phyloP scores from a whole-genome alignment of 495 filamentous ascomycete species.

The Symbiotaphrina buchneri region DNA sequence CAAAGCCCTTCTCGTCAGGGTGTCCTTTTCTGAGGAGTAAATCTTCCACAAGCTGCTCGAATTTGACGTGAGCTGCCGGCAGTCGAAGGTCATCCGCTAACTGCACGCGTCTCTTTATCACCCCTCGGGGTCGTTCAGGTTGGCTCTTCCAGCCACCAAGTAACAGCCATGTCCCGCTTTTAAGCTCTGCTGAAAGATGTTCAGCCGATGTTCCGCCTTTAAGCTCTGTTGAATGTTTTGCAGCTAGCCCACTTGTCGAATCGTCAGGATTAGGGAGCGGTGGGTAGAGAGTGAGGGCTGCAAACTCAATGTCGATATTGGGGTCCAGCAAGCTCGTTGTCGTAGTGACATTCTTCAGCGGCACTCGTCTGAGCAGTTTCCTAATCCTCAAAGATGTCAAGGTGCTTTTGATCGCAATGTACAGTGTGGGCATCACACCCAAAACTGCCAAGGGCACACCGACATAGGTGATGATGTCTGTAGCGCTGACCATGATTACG shows the following conservation, averaged over 20 bases:
- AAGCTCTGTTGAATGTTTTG: conserved; percentile 32
- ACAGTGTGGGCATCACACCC: conserved; percentile 45
- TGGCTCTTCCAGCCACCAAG: no score
- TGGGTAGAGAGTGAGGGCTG: conserved; percentile 30
- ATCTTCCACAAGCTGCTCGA: conserved; percentile 35
- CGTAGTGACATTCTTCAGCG: conserved; percentile 25
- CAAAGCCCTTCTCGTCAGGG: no score
- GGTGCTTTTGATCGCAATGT: conserved; percentile 25
- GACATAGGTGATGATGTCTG: conserved; percentile 27
- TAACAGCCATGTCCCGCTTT: conserved; percentile 34
- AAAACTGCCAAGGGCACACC: conserved; percentile 40
- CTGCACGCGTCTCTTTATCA: no score
- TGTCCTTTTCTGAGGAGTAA: no score
- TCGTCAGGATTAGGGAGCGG: conserved; percentile 19
- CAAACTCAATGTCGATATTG: conserved; percentile 35
- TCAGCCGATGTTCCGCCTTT: conserved; percentile 42
- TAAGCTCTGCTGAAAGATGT: conserved; percentile 29
- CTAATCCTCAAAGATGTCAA: conserved; percentile 29
- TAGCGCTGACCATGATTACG: conserved; percentile 8
- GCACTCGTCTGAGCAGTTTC: conserved; percentile 25
- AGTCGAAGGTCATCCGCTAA: conserved; percentile 39
- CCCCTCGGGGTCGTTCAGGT: no score
- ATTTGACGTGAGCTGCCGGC: conserved; percentile 39
- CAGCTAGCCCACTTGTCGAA: no score
- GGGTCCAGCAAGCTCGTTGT: conserved; percentile 38